These are phyloP conservation scores for Striga asiatica DNA, from an alignment of 257 asterid genomes.

Conservation along the genomic window DNA sequence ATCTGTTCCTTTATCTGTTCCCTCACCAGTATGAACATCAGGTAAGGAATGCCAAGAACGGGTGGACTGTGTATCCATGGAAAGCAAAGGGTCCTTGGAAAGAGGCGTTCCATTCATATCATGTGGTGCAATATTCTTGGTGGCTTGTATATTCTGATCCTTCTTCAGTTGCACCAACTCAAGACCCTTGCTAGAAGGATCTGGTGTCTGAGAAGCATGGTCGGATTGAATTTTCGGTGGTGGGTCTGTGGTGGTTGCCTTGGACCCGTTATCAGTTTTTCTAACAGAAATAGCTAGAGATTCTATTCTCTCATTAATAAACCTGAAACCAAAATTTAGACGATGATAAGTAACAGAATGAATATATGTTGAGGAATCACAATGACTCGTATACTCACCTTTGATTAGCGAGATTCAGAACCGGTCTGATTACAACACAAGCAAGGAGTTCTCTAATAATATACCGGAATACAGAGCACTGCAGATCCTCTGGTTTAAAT, in stretches of 20 bases:
- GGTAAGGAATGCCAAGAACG: constrained; percentile 74
- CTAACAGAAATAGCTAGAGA: constrained; percentile 45
- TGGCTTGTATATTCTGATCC: constrained; percentile 31
- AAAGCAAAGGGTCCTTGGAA: constrained; percentile 85
- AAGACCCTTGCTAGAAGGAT: constrained; percentile 74
- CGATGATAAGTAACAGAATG: constrained; percentile 22
- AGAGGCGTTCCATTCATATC: constrained; percentile 24
- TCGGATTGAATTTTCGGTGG: constrained; percentile 37
- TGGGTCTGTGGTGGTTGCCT: constrained; percentile 26
- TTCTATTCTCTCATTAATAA: constrained; percentile 89
- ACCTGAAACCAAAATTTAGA: constrained; percentile 50
- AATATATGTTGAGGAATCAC: constrained; percentile 12
- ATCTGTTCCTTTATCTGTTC: constrained; percentile 39
- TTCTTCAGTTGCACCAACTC: constrained; percentile 85
- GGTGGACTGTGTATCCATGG: constrained; percentile 57
- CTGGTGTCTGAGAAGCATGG: constrained; percentile 41
- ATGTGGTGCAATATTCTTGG: constrained; percentile 27
- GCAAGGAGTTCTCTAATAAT: constrained; percentile 87
- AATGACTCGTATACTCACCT: constrained; percentile 33
- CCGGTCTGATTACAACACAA: constrained; percentile 84
- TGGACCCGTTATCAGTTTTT: constrained; percentile 52
- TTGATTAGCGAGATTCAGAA: constrained; percentile 83
- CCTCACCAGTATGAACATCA: constrained; percentile 42
- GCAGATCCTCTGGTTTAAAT: constrained; percentile 69
- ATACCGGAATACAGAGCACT: constrained; percentile 67